Base-by-base conservation (phyloP, 225 moss, liverwort and hornwort species). In the Straminergon stramineum region DNA sequence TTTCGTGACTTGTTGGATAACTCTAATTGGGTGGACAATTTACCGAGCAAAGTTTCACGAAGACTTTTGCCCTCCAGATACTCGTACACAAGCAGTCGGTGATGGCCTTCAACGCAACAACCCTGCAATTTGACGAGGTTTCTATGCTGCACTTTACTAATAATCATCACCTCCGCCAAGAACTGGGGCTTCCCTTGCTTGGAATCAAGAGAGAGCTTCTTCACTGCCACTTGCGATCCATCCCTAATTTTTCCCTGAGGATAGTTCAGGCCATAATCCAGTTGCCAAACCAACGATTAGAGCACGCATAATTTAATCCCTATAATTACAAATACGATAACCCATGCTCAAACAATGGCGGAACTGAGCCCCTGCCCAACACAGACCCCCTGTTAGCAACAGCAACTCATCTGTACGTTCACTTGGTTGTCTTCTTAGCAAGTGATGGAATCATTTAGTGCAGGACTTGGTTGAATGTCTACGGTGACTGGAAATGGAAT, bases 91-190 rank as follows among this genome's bases (percentile, higher is more conserved):
- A 94, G 91, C 79, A 95, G 69, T 79, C 93, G 89, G 82, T 91
- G 92, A 62, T 24, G 89, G 48, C 91, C 91, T 84, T 91, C 90
- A 17, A 94, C 84, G 77, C 95, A 95, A 86, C 95, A 95, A 26
- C 95, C 95, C 67, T 92, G 89, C 87, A 95, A 61, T 71, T 94
- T 90, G 60, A 94, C 93, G 23, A 95, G 88, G 81, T 94, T 95
- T 80, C 92, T 63, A 51, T 92, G 93, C 79, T 93, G 92, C 76
- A 95, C 93, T 69, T 82, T 93, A 37, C 93, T 95, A 39, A 95
- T 94, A 20, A 85, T 86, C 90, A 90, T 94, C 83, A 93, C 94
- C 79, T 95, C 95, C 13, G 92, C 94, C 76, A 95, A 69, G 65
- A 95, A 95, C 31, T 93, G 93, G 15, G 88, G 90, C 74, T 91